Evolutionary conservation across 2,329 filamentous ascomycete species (phyloP).

Genomic region (Lachnellula cervina): DNA sequence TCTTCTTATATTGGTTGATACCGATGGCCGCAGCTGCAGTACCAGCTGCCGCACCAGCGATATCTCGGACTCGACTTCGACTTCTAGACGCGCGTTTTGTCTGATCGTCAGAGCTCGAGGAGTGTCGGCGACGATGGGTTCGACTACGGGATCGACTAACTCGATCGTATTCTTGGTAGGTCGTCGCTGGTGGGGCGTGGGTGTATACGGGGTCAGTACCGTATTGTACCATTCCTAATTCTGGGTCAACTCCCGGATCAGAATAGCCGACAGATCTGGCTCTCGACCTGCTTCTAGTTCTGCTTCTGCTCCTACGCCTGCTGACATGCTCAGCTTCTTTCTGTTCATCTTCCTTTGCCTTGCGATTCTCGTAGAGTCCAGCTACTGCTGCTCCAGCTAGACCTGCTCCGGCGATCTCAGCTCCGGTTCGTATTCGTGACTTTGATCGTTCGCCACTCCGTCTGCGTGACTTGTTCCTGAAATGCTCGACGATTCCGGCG

Average conservation of each 20-base stretch:
- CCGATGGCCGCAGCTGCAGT: conserved; percentile 58
- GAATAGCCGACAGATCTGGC: conserved; percentile 48
- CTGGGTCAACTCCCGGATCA: conserved; percentile 52
- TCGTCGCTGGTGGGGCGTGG: conserved; percentile 25
- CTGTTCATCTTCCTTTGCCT: conserved; percentile 52
- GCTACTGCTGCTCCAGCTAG: conserved; percentile 56
- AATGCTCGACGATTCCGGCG: conserved; percentile 54
- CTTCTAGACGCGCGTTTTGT: conserved; percentile 21
- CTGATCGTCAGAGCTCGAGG: conserved; percentile 23
- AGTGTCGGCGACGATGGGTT: conserved; percentile 18
- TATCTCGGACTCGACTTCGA: conserved; percentile 49
- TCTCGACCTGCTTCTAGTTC: conserved; percentile 35
- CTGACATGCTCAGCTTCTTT: conserved; percentile 34
- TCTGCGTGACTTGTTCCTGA: conserved; percentile 49
- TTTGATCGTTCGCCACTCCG: conserved; percentile 37
- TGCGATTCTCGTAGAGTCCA: conserved; percentile 56
- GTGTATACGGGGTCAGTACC: conserved; percentile 52
- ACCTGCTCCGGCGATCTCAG: conserved; percentile 56
- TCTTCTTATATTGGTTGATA: conserved; percentile 55
- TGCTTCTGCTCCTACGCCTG: conserved; percentile 22
- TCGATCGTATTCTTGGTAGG: conserved; percentile 26
- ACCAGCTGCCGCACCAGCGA: conserved; percentile 51
- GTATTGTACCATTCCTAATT: conserved; percentile 66
- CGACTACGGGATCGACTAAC: conserved; percentile 20
- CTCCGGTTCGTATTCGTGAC: conserved; percentile 44